Evolutionary conservation across 129 eudicot genomes (phyloP), one percentile per base, ranked within the genome.

Genomic region (Artemisia annua): DNA sequence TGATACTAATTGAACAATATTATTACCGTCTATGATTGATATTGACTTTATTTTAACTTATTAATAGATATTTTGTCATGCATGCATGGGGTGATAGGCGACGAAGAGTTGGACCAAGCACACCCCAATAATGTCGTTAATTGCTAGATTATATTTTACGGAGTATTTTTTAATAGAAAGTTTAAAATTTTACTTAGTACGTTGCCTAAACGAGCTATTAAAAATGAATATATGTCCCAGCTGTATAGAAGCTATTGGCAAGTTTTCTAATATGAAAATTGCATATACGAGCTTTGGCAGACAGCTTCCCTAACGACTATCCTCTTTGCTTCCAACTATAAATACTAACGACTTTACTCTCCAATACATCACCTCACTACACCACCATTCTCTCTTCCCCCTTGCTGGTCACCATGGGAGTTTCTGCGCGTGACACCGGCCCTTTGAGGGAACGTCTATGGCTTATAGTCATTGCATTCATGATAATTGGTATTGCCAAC

Each of bases 391-490:
- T 16, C 66, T 19, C 69, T n/a, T n/a, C 59, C 66, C 0, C 11
- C 53, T 26, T 35, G 44, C 67, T 77, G 74, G 79, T 68, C 13
- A 66, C 68, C 70, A 85, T 85, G 89, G 75, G 86, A 74, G 77
- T 52, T 75, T 63, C 76, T 26, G 28, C 28, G 57, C 71, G 0
- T 35, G 35, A 0, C 67, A 73, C 79, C 60, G 73, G 77, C 77
- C 84, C 83, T 63, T 66, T 63, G 0, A 28, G 83, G 86, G 84
- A 58, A 26, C 83, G 77, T 22, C 73, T 75, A 66, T 72, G 82
- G 85, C 84, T 74, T 67, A 11, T 77, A 48, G 66, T 78, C 49
- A 75, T 85, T 22, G 86, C 83, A 54, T 75, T 81, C 53, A 69
- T 73, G 0, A n/a, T 85, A 13, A 30, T 85, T 12, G 79, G 32